Evolutionary conservation across 805 yeast genomes (phyloP).

Genomic region (Monosporozyma yasuniensis): DNA sequence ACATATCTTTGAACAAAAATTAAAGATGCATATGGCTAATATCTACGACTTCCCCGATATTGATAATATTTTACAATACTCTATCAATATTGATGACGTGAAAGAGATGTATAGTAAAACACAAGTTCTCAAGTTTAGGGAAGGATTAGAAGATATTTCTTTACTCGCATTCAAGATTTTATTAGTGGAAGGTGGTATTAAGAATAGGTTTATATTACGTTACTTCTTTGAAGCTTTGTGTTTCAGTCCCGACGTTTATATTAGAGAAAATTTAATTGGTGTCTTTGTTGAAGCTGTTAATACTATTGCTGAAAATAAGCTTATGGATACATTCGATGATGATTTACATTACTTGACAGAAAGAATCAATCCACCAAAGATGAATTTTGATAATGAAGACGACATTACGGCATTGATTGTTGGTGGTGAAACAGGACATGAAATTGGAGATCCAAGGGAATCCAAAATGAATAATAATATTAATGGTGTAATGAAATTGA

Average conservation of each 20-base stretch:
- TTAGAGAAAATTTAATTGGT: constrained; percentile 42
- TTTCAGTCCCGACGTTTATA: constrained; percentile 45
- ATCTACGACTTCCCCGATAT: constrained; percentile 36
- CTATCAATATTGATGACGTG: constrained; percentile 28
- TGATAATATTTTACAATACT: constrained; percentile 48
- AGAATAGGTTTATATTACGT: constrained; percentile 48
- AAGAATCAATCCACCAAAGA: constrained; percentile 17
- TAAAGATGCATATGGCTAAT: constrained; percentile 49
- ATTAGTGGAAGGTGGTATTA: constrained; percentile 67
- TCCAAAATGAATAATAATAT: constrained; percentile 21
- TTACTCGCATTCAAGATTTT: constrained; percentile 63
- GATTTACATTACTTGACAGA: constrained; percentile 40
- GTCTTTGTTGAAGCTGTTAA: constrained; percentile 49
- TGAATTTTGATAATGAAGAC: constrained; percentile 15
- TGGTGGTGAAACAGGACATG: constrained; percentile 10
- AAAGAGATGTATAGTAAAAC: not conserved
- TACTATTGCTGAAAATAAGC: constrained; percentile 56
- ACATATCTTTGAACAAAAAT: constrained; percentile 54
- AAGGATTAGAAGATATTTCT: constrained; percentile 41
- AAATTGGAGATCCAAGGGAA: constrained; percentile 14
- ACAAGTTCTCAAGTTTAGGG: constrained; percentile 13
- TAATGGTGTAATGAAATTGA: constrained; percentile 18
- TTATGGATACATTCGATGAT: constrained; percentile 52
- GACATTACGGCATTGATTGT: constrained; percentile 7
- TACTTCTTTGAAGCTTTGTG: constrained; percentile 53